These are phyloP conservation scores for Trichoderma sp. DNA, from an alignment of 2,329 filamentous ascomycete species.

Conservation along the genomic window DNA sequence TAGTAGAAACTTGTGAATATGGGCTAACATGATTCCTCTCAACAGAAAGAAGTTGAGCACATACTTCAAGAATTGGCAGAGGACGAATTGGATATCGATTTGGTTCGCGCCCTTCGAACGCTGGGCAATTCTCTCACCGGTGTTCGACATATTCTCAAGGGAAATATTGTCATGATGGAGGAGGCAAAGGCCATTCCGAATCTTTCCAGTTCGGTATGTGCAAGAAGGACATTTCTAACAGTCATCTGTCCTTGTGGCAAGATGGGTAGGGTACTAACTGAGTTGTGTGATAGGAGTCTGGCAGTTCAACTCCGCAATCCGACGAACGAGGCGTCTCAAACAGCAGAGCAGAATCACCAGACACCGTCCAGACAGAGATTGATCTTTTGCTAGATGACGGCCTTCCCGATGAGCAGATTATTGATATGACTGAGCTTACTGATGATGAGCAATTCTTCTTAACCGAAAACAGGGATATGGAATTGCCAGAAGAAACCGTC, in stretches of 20 bases:
- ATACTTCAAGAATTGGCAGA: not conserved
- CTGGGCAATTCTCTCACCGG: not conserved
- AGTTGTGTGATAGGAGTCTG: not conserved
- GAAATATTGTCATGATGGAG: slow-evolving; percentile 1
- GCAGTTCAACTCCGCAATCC: not conserved
- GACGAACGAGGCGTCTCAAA: not conserved
- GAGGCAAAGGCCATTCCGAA: not conserved
- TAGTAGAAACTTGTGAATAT: not conserved
- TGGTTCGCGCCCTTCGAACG: not conserved
- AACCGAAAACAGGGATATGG: not conserved
- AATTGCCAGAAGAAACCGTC: not conserved
- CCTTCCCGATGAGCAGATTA: not conserved
- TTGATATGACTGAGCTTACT: not conserved
- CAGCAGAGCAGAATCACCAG: not conserved
- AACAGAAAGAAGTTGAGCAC: not conserved
- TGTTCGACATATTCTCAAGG: not conserved
- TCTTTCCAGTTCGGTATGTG: not conserved
- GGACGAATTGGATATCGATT: not conserved
- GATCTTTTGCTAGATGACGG: not conserved
- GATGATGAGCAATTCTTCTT: not conserved
- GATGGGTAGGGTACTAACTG: not conserved
- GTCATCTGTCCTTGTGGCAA: not conserved
- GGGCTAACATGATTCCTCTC: not conserved
- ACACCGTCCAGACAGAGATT: not conserved
- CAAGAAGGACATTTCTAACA: not conserved